Conservation (phyloP, 2,329 filamentous ascomycete species). For the Fusarium sp. region DNA sequence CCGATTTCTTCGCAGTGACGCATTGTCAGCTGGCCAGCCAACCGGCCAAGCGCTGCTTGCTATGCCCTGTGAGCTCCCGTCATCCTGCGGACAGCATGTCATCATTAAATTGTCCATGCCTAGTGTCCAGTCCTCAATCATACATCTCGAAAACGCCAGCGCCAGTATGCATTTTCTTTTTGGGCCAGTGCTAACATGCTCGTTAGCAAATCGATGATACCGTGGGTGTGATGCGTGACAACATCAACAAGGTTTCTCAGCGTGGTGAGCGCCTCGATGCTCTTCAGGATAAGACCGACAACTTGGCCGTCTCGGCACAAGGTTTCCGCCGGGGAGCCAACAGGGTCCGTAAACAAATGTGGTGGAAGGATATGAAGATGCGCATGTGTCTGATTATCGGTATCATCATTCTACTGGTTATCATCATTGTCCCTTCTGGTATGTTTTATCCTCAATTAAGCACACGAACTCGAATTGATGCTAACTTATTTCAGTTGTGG, state of each 20-base stretch:
- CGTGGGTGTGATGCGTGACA: conserved; percentile 94
- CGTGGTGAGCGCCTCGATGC: conserved; percentile 91
- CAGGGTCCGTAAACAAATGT: conserved; percentile 97
- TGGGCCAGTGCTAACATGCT: conserved; percentile 33
- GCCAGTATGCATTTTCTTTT: not conserved
- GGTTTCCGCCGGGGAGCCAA: conserved; percentile 97
- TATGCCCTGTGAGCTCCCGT: conserved; percentile 3
- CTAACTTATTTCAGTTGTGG: conserved; percentile 53
- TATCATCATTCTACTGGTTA: conserved; percentile 89
- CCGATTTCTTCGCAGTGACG: not conserved
- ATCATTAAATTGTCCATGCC: not conserved
- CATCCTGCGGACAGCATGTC: not conserved
- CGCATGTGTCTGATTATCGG: conserved; percentile 94
- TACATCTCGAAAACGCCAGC: conserved; percentile 1
- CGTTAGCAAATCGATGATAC: conserved; percentile 96
- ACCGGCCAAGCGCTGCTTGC: not conserved
- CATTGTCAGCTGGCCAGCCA: not conserved
- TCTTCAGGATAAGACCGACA: conserved; percentile 94
- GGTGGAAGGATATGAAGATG: conserved; percentile 99
- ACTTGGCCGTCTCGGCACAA: conserved; percentile 91
- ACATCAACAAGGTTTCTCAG: conserved; percentile 96
- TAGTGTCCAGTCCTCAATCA: conserved; percentile 4
- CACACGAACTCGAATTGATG: not conserved
- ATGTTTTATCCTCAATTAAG: conserved; percentile 49
- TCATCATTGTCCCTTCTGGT: conserved; percentile 97